Evolutionary conservation across 805 yeast species (phyloP).

Genomic region (Saccharomycopsis amapae): DNA sequence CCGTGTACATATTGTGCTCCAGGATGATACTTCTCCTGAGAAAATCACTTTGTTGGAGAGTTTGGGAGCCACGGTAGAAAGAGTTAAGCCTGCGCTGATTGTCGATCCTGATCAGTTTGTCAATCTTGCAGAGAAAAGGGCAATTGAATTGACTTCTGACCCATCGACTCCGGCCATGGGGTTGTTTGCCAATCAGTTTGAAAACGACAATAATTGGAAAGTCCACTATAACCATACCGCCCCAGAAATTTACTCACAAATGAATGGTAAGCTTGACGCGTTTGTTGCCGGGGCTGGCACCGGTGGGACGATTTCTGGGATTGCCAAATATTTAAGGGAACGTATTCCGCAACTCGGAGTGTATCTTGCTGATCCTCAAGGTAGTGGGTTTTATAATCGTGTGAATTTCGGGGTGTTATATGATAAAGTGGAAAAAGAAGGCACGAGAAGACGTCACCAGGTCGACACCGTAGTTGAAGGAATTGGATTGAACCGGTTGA

Average conservation of each 20-base stretch:
- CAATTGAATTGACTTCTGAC: constrained; percentile 40
- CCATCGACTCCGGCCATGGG: constrained; percentile 41
- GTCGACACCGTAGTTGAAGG: constrained; percentile 95
- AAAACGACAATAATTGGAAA: constrained; percentile 85
- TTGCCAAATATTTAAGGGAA: constrained; percentile 63
- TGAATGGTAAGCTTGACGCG: constrained; percentile 55
- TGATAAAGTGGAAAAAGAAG: constrained; percentile 81
- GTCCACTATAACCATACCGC: constrained; percentile 80
- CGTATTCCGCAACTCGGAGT: constrained; percentile 36
- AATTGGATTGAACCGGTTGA: constrained; percentile 81
- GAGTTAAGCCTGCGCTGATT: constrained; percentile 90
- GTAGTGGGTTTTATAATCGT: constrained; percentile 83
- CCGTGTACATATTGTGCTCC: constrained; percentile 85
- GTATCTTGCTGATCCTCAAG: constrained; percentile 91
- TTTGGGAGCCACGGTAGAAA: constrained; percentile 76
- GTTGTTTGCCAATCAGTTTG: constrained; percentile 92
- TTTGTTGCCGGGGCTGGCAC: constrained; percentile 94
- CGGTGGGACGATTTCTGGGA: constrained; percentile 96
- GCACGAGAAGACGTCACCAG: constrained; percentile 90
- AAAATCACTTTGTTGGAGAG: constrained; percentile 64
- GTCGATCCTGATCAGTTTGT: constrained; percentile 93
- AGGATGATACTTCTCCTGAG: constrained; percentile 87
- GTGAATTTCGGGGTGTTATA: constrained; percentile 92
- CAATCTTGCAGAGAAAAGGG: constrained; percentile 70
- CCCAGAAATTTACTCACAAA: constrained; percentile 82